Conservation (phyloP, 1,284 basidiomycete genomes). For the Coniferiporia weirii region DNA sequence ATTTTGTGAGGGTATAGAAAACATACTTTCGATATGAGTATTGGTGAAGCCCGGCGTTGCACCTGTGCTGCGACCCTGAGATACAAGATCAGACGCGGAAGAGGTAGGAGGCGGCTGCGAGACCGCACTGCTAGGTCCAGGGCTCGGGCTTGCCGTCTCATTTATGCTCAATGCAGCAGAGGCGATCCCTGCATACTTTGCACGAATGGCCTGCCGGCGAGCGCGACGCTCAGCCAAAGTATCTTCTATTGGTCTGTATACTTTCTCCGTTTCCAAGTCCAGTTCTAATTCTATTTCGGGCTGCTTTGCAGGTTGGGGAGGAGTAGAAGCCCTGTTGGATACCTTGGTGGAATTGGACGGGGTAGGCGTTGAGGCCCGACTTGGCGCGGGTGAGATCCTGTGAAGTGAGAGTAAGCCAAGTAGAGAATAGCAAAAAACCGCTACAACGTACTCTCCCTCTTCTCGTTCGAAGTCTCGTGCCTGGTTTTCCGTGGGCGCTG, state of each 20-base stretch:
- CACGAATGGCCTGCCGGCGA: conserved; percentile 79
- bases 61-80: conserved; percentile 46
- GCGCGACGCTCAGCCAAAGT: conserved; percentile 75
- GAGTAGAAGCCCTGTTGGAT: conserved; percentile 21
- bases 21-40: conserved; percentile 25
- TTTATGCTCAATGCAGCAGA: conserved; percentile 32
- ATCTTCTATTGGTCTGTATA: conserved; percentile 63
- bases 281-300: conserved; percentile 39
- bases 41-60: conserved; percentile 30
- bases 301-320: conserved; percentile 25
- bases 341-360: conserved; percentile 19
- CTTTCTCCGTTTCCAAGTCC: conserved; percentile 54
- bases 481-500: conserved; percentile 23
- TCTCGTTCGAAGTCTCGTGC: conserved; percentile 53
- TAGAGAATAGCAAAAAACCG: conserved; percentile 13
- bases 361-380: conserved; percentile 28
- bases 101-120: conserved; percentile 56
- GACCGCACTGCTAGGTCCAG: conserved; percentile 66
- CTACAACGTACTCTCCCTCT: conserved; percentile 70
- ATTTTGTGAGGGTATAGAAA: neutral
- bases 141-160: conserved; percentile 44
- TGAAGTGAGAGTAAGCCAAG: conserved; percentile 3
- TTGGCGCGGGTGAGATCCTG: conserved; percentile 58
- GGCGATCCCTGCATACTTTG: conserved; percentile 62
- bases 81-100: conserved; percentile 54